Conservation (phyloP, 2,329 filamentous ascomycete genomes). For the Nannizzia gypsea region DNA sequence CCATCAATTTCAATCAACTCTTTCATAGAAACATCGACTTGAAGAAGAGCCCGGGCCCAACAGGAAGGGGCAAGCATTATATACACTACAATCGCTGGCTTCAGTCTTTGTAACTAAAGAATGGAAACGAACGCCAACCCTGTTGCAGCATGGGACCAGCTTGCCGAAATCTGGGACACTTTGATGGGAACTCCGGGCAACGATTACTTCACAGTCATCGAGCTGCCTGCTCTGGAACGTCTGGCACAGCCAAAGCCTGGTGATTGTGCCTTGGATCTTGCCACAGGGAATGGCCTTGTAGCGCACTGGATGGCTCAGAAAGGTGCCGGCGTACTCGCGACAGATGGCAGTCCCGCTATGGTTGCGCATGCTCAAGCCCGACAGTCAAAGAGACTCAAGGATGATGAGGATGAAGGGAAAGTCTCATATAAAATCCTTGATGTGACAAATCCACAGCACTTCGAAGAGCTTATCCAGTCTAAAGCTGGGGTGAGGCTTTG, state of each 20-base stretch:
- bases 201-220: constrained; percentile 35
- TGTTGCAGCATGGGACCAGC: constrained; percentile 28
- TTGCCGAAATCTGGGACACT: constrained; percentile 36
- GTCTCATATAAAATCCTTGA: constrained; percentile 29
- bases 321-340: constrained; percentile 32
- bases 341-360: constrained; percentile 37
- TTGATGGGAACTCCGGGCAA: constrained; percentile 33
- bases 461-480: constrained; percentile 21
- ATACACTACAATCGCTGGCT: no score
- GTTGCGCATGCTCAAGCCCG: constrained; percentile 26
- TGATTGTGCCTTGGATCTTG: constrained; percentile 36
- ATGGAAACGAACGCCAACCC: constrained; percentile 2
- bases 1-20: no score
- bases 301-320: constrained; percentile 34
- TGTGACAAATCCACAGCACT: constrained; percentile 27
- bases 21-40: no score
- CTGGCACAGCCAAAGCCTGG: constrained; percentile 22
- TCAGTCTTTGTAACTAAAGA: not conserved
- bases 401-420: constrained; percentile 5
- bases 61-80: no score
- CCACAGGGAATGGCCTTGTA: constrained; percentile 40
- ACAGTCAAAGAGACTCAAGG: constrained; percentile 10
- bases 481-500: constrained; percentile 1
- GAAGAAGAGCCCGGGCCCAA: no score
- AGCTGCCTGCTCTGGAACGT: constrained; percentile 32